These are phyloP conservation scores for Metrosideros polymorpha DNA, from an alignment of 441 rosid genomes.

Conservation along the genomic window DNA sequence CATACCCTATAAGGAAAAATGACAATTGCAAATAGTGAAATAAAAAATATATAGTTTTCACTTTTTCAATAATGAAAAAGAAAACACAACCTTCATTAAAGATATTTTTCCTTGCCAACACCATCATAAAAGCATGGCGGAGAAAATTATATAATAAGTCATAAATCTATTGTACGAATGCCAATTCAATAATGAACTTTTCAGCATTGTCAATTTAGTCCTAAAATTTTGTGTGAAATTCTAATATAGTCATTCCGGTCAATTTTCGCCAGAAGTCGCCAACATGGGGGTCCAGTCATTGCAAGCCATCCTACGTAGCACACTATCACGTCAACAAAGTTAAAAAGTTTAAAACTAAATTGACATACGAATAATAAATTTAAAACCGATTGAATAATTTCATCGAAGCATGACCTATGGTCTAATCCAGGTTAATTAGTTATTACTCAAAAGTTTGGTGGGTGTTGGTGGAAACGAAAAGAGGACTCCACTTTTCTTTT, in stretches of 20 bases:
- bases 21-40: background rate
- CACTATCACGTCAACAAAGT: background rate
- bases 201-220: too few species aligned
- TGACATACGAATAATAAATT: accelerated
- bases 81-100: background rate
- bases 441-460: background rate
- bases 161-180: background rate
- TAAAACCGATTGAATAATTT: background rate
- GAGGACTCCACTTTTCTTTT: background rate
- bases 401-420: accelerated
- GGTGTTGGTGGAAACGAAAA: background rate
- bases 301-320: background rate
- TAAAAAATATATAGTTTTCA: too few species aligned
- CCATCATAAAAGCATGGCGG: background rate
- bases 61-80: too few species aligned
- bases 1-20: background rate
- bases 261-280: background rate
- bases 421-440: background rate
- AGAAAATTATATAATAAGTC: background rate
- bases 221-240: background rate
- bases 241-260: background rate
- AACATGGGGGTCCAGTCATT: background rate
- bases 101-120: background rate
- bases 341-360: background rate
- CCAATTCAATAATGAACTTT: background rate